phyloP scores from a whole-genome alignment of 2,329 filamentous ascomycete species.

The Botrytis medusae region DNA sequence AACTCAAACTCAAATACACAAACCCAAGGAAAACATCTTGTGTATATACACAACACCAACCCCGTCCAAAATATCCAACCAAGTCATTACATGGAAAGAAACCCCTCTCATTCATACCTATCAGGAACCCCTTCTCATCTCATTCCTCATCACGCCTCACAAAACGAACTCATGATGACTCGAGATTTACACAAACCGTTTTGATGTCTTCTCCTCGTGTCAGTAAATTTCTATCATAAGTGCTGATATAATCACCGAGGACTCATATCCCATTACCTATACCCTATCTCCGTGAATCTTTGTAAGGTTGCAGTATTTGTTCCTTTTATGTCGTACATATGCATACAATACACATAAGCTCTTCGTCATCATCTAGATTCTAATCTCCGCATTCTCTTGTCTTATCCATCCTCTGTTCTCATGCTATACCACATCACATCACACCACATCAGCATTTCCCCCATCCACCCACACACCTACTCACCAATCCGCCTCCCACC shows the following conservation, averaged over 20 bases:
- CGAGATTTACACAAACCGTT: not conserved
- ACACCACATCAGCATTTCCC: not conserved
- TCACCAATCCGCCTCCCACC: not conserved
- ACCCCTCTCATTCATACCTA: not conserved
- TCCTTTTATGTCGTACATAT: not conserved
- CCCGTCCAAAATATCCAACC: not conserved
- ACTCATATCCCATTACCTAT: not conserved
- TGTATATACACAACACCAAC: not conserved
- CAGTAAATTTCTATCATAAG: not conserved
- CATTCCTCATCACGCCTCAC: not conserved
- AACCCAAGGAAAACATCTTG: not conserved
- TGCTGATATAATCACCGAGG: not conserved
- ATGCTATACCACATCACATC: not conserved
- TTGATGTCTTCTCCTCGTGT: not conserved
- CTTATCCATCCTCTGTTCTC: not conserved
- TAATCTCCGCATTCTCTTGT: not conserved
- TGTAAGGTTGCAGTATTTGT: not conserved
- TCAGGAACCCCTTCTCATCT: not conserved
- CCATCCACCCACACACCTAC: not conserved
- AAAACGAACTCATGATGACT: not conserved
- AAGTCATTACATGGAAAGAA: not conserved
- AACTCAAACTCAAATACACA: not conserved
- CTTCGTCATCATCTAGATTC: not conserved
- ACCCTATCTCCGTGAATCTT: not conserved
- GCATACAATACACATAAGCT: not conserved